Base-by-base conservation (phyloP, 441 rosid genomes). In the Adansonia gregorii region DNA sequence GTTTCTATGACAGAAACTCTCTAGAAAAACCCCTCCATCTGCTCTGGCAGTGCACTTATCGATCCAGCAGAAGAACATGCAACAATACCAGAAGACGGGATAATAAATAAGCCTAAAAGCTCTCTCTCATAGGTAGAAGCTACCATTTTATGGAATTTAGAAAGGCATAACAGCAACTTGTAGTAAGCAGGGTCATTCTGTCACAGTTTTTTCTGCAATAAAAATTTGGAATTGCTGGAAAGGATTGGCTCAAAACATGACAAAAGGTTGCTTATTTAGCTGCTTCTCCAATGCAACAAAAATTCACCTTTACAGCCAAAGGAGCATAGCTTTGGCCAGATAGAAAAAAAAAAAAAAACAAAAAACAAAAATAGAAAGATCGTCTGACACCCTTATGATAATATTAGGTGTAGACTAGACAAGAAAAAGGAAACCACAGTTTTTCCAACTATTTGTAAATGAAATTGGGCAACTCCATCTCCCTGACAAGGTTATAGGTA, bases 231-330 rank as follows among this genome's bases (percentile, higher is more conserved):
- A 45, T 45, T 1, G 45, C 59, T 3, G 15, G 46, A 31, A 14
- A 15, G 46, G 3, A 64, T 14, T 27, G 39, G 46, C 11, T 31
- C 20, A 35, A 64, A 46, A 35, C 20, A 35, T 31, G 39, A 31
- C 39, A 31, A 8, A 70, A 51, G 72, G 39, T 68, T 48, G 56
- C 22, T 46, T 6, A 48, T 51, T 51, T 52, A 51, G 60, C 74
- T 70, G 56, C 43, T 70, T 70, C 20, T 70, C 60, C 10, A 27
- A 27, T 8, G 74, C 60, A 70, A 70, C 22, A 24, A 70, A 70
- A 70, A 70, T 31, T 27, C 74, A 51, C 8, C 74, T 15, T 51
- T 27, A 51, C 74, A 51, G 74, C 60, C 43, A 24, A 70, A 70
- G 45, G 39, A 55, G 3, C 19, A 8, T 27, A 1, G 46, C 43